Evolutionary conservation across 2,329 filamentous ascomycete species (phyloP).

Genomic region (Beauveria scarabaeidicola): DNA sequence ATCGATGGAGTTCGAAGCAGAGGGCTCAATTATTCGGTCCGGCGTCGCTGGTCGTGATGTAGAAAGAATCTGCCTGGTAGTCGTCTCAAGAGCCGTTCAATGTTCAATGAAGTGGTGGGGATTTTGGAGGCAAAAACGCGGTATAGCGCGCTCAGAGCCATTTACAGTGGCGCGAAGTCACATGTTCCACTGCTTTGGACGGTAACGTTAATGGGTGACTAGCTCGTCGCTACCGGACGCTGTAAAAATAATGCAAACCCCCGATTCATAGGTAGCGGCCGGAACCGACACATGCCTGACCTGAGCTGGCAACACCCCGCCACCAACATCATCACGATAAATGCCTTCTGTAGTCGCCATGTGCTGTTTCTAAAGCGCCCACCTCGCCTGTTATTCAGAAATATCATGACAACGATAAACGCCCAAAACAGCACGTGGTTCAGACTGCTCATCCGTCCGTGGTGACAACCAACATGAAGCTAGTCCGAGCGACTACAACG

Average conservation of each 20-base stretch:
- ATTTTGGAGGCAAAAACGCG: conserved; percentile 12
- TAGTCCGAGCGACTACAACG: neutral
- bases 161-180: conserved; percentile 23
- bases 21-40: neutral
- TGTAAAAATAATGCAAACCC: too few species aligned
- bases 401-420: neutral
- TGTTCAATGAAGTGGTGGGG: conserved; percentile 12
- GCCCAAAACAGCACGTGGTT: neutral
- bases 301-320: neutral
- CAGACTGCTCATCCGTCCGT: neutral
- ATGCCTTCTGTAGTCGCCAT: neutral
- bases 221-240: too few species aligned
- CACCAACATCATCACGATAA: neutral
- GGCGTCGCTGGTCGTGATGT: neutral
- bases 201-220: neutral
- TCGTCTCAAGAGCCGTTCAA: neutral
- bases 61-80: neutral
- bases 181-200: conserved; percentile 15
- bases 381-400: neutral
- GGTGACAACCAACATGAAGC: neutral
- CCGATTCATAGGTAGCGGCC: too few species aligned
- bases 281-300: too few species aligned
- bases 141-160: conserved; percentile 15
- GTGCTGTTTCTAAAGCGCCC: neutral
- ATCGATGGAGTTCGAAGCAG: neutral